Percentiles rank a stretch among this genome's conserved stretches.
These are phyloP conservation scores for Phytophthora litchii DNA, from an alignment of 352 stramenopile species.

Conservation along the genomic window DNA sequence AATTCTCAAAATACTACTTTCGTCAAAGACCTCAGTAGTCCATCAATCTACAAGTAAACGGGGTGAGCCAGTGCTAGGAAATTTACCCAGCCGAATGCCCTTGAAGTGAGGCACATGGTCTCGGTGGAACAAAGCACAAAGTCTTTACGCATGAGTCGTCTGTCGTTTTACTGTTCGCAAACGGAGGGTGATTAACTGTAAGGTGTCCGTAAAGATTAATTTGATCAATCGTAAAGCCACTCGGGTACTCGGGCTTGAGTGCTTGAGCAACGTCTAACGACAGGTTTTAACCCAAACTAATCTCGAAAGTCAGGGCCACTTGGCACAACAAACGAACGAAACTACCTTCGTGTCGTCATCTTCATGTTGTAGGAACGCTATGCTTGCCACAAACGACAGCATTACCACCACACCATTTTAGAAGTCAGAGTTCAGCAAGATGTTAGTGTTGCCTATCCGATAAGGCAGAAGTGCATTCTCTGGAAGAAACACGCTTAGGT, in stretches of 20 bases:
- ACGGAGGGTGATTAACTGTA: too few relatives aligned
- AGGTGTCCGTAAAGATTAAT: too few relatives aligned
- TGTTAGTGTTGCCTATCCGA: neutral
- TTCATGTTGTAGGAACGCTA: neutral
- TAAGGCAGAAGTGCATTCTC: neutral
- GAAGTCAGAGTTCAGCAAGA: constrained; percentile 16
- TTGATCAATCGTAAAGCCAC: too few relatives aligned
- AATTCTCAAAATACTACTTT: constrained; percentile 6
- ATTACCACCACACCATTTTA: constrained; percentile 9
- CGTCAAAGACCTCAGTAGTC: too few relatives aligned
- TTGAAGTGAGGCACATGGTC: constrained; percentile 4
- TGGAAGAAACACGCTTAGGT: constrained; percentile 15
- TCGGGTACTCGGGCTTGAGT: too few relatives aligned
- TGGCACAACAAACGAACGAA: too few relatives aligned
- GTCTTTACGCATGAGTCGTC: neutral
- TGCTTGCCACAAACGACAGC: constrained; percentile 3
- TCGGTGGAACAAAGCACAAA: constrained; percentile 2
- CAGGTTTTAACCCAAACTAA: too few relatives aligned
- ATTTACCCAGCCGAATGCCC: neutral
- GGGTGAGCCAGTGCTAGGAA: too few relatives aligned
- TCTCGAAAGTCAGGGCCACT: too few relatives aligned
- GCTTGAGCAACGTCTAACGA: too few relatives aligned
- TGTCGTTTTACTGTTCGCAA: constrained; percentile 17
- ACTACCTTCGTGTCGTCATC: neutral
- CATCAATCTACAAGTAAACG: too few relatives aligned